Conservation (phyloP, 768 basidiomycete species). For the Rhizopogon vinicolor region DNA sequence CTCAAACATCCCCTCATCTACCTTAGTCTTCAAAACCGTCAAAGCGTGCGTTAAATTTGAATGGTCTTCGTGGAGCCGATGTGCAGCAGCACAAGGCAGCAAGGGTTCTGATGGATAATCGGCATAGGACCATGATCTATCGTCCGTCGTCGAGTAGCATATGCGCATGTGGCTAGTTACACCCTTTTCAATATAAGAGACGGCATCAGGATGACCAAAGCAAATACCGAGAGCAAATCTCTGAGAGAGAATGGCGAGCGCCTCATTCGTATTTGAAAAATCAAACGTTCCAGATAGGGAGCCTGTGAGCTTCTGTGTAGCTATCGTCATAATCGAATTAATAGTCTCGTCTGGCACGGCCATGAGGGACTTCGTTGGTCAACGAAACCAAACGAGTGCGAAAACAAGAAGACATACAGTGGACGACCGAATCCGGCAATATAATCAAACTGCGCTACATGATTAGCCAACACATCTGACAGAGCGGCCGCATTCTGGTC, state of each 20-base stretch:
- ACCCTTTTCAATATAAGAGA: too few species aligned
- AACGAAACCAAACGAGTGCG: background rate
- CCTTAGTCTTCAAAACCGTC: too few species aligned
- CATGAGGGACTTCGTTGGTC: background rate
- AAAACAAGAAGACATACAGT: background rate
- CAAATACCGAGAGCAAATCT: slow-evolving; percentile 3
- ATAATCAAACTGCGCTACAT: background rate
- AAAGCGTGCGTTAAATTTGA: too few species aligned
- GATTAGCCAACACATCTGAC: background rate
- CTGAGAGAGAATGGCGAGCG: slow-evolving; percentile 5
- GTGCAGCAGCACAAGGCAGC: too few species aligned
- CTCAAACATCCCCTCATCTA: too few species aligned
- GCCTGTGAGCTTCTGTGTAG: background rate
- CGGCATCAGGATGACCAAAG: background rate
- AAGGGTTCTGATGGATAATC: too few species aligned
- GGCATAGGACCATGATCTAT: too few species aligned
- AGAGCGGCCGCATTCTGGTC: slow-evolving; percentile 2
- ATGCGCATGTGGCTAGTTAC: too few species aligned
- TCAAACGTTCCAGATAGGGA: background rate
- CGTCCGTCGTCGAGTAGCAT: too few species aligned
- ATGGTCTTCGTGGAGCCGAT: too few species aligned
- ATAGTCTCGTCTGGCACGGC: background rate
- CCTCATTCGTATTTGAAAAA: background rate
- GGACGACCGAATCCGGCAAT: slow-evolving; percentile 1
- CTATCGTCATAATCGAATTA: background rate